These are phyloP conservation scores for Lactarius indigo DNA, from an alignment of 768 basidiomycete genomes.

Conservation along the genomic window DNA sequence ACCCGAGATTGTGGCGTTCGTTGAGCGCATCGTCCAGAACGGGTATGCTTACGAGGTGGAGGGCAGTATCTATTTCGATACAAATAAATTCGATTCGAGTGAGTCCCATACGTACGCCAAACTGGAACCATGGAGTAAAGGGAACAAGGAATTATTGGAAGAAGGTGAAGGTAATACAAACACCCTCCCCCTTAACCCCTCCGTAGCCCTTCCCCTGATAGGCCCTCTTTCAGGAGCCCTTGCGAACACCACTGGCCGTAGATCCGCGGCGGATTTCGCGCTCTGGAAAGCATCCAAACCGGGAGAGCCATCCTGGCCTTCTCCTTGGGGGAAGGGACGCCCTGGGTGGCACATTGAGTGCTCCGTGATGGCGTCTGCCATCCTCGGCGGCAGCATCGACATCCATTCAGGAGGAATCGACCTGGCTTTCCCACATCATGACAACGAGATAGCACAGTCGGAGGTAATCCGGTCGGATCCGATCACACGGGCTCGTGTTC, in stretches of 20 bases:
- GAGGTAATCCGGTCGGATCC: slow-evolving; percentile 52
- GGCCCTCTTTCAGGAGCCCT: slow-evolving; percentile 45
- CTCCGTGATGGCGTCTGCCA: slow-evolving; percentile 93
- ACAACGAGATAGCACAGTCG: slow-evolving; percentile 97
- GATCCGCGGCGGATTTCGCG: slow-evolving; percentile 90
- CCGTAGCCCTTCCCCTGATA: not conserved
- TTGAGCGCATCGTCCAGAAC: slow-evolving; percentile 78
- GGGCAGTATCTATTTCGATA: slow-evolving; percentile 93
- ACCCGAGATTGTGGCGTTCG: slow-evolving; percentile 88
- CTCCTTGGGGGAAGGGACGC: slow-evolving; percentile 93
- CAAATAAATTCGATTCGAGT: slow-evolving; percentile 70
- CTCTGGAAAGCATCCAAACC: slow-evolving; percentile 97
- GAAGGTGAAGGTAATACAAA: slow-evolving; percentile 77
- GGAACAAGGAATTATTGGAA: slow-evolving; percentile 83
- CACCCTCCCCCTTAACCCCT: not conserved
- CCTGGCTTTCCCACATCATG: slow-evolving; percentile 98
- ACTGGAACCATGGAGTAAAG: slow-evolving; percentile 93
- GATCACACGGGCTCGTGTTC: slow-evolving; percentile 11
- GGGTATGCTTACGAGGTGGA: slow-evolving; percentile 76
- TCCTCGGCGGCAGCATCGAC: slow-evolving; percentile 90
- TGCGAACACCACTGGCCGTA: slow-evolving; percentile 55
- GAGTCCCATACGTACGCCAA: slow-evolving; percentile 87
- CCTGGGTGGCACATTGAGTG: slow-evolving; percentile 99
- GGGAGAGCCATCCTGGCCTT: slow-evolving; percentile 95
- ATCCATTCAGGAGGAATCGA: slow-evolving; percentile 98